phyloP scores from a whole-genome alignment of 2,329 filamentous ascomycete species.

The Uncinocarpus reesii region DNA sequence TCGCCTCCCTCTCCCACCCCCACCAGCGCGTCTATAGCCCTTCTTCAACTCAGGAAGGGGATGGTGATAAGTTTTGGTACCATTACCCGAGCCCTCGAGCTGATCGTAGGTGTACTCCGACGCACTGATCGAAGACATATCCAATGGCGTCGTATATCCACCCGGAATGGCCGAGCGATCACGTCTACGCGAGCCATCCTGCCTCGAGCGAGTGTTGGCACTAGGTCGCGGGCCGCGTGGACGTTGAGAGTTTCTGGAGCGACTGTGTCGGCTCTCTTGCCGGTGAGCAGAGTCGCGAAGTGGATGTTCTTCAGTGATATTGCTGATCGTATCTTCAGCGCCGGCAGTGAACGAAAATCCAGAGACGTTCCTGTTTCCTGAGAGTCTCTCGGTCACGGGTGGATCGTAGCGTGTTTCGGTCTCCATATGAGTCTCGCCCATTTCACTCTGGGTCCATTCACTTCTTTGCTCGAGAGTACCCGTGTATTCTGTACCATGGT shows the following conservation, averaged over 20 bases:
- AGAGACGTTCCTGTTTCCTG: slow-evolving; percentile 19
- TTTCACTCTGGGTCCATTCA: slow-evolving; percentile 36
- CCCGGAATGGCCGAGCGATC: slow-evolving; percentile 29
- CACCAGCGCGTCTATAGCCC: slow-evolving; percentile 32
- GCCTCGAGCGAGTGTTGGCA: slow-evolving; percentile 23
- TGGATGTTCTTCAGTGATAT: slow-evolving; percentile 29
- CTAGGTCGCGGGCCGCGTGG: slow-evolving; percentile 15
- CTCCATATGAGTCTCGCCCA: slow-evolving; percentile 12
- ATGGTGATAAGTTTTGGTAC: slow-evolving; percentile 47
- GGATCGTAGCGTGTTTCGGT: slow-evolving; percentile 37
- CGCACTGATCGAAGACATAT: slow-evolving; percentile 32
- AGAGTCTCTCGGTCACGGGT: slow-evolving; percentile 22
- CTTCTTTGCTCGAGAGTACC: slow-evolving; percentile 50
- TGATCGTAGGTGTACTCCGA: slow-evolving; percentile 36
- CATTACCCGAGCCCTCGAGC: slow-evolving; percentile 32
- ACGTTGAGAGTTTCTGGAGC: slow-evolving; percentile 12
- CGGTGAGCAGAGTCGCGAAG: slow-evolving; percentile 13
- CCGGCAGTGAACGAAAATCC: slow-evolving; percentile 43
- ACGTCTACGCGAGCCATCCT: slow-evolving; percentile 30
- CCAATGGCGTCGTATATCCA: slow-evolving; percentile 36
- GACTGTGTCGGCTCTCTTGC: slow-evolving; percentile 5
- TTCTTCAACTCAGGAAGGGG: slow-evolving; percentile 46
- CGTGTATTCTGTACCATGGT: slow-evolving; percentile 65
- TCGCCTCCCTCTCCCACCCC: slow-evolving; percentile 35
- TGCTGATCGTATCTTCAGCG: slow-evolving; percentile 36